These are phyloP conservation scores for Solanum hybrid DNA, from an alignment of 305 asterid genomes.

Conservation along the genomic window DNA sequence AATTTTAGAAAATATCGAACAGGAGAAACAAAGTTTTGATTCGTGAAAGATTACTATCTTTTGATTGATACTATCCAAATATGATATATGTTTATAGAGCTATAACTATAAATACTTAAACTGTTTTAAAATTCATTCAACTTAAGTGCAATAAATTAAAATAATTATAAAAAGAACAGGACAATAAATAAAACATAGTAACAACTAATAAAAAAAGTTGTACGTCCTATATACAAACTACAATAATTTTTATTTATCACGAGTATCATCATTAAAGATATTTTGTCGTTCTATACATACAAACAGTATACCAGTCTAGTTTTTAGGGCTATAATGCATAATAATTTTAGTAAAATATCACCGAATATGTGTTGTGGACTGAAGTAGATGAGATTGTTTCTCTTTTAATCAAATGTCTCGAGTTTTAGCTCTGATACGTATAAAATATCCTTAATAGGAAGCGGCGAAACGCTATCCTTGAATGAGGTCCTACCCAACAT, in stretches of 20 bases:
- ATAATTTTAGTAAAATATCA: not conserved
- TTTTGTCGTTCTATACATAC: not conserved
- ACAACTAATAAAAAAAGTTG: not conserved
- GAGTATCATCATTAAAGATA: not conserved
- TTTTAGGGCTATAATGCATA: not conserved
- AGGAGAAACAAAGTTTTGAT: too few species aligned
- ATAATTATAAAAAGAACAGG: not conserved
- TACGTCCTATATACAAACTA: not conserved
- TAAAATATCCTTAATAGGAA: too few species aligned
- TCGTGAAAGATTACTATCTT: not conserved
- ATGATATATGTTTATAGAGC: not conserved
- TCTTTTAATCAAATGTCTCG: not conserved
- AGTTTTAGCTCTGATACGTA: too few species aligned
- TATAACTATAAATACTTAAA: not conserved
- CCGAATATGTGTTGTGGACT: rapidly evolving
- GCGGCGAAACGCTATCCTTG: rapidly evolving
- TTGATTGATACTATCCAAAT: too few species aligned
- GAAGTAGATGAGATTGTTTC: too few species aligned
- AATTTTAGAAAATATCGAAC: not conserved
- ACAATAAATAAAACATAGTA: not conserved
- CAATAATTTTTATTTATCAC: not conserved
- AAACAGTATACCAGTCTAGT: not conserved
- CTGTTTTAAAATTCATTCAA: too few species aligned
- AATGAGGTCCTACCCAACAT: too few species aligned
- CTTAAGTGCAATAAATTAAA: not conserved